Conservation (phyloP, 179 eudicot species). For the Camellia oleifera region DNA sequence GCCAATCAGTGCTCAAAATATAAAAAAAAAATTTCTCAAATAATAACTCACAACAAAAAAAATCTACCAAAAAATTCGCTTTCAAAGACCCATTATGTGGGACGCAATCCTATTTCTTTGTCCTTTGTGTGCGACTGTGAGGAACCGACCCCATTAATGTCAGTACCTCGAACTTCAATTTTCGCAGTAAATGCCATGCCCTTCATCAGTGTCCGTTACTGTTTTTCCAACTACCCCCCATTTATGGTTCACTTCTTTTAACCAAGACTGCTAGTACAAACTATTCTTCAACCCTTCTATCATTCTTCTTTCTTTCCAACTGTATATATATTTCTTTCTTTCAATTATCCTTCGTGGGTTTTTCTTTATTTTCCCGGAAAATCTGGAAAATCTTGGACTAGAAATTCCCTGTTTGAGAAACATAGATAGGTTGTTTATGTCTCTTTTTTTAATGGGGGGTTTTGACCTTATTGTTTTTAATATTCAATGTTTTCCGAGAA, state of each 20-base stretch:
- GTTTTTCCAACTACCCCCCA: conserved; percentile 19
- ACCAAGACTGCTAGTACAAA: background rate
- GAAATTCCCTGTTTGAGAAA: background rate
- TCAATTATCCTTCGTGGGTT: background rate
- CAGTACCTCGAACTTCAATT: background rate
- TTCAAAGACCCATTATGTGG: too few species aligned
- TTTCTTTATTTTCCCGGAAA: conserved; percentile 3
- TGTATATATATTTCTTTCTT: background rate
- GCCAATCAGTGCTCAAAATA: too few species aligned
- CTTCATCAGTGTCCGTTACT: background rate
- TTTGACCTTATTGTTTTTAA: background rate
- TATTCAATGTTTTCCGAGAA: background rate
- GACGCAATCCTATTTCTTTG: background rate
- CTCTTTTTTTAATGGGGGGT: conserved; percentile 2
- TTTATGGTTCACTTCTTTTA: conserved; percentile 3
- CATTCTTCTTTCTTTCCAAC: background rate
- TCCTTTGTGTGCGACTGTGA: background rate
- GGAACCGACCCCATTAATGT: conserved; percentile 2
- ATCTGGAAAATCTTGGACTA: background rate
- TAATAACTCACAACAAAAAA: too few species aligned
- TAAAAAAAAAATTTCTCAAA: too few species aligned
- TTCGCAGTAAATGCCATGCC: conserved; percentile 7
- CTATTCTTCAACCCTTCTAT: background rate
- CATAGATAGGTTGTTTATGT: conserved; percentile 10
- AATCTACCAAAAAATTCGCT: too few species aligned